Evolutionary conservation across 345 rosid genomes (phyloP), one percentile per base, ranked within the genome.

Genomic region (Euphorbia tirucalli): DNA sequence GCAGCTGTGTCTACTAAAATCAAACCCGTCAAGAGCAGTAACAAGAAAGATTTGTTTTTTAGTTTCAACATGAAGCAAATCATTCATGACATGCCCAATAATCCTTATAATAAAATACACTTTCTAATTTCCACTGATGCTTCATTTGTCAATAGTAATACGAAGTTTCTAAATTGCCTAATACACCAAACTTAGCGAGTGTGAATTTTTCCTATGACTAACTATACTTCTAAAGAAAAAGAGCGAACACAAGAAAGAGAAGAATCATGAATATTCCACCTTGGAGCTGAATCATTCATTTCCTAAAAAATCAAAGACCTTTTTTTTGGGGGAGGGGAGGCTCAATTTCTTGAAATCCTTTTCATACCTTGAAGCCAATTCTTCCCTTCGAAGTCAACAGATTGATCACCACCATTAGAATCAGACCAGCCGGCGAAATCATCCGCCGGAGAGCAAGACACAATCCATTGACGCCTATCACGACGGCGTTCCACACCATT

Each of bases 341-440:
- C n/a, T n/a, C n/a, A n/a, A n/a, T n/a, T n/a, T n/a, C n/a, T n/a
- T n/a, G n/a, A 71, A 61, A 52, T 21, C n/a, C 35, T 66, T 59
- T 30, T 37, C 54, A 68, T 83, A 93, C 98, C 98, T 87, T 85
- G 83, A 52, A 84, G 62, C 81, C 75, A 81, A 67, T 72, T 80
- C 82, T 88, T 89, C 87, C 72, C 86, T 72, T 71, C 77, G 18
- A 77, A 73, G 75, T 83, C 86, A 9, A 56, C 24, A 10, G 88
- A 71, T 46, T 72, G 79, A 2, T 71, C 85, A 24, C 58, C 73
- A 19, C 61, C 71, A 39, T 77, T 88, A 5, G 95, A 84, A 75
- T 80, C 86, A 18, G 84, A 75, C 97, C 99, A 89, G 3, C 96
- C 98, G 43, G 93, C 80, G 55, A 92, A 79, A 58, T 77, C 74